Evolutionary conservation across 352 stramenopile species (phyloP).

Genomic region (Phytophthora lateralis): DNA sequence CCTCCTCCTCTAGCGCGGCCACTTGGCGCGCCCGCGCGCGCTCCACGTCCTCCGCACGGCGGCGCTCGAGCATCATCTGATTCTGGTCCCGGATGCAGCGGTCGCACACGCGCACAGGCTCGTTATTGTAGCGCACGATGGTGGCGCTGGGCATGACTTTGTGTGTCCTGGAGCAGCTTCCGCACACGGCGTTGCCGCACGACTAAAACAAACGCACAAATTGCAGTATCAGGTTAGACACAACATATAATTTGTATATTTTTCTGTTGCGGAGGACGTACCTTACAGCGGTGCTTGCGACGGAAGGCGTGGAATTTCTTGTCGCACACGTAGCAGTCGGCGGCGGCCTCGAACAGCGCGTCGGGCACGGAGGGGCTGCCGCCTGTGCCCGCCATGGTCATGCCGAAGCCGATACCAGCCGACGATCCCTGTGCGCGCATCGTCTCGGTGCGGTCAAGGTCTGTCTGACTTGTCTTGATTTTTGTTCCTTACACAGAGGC

Average conservation of each 20-base stretch:
- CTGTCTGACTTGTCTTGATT: conserved; percentile 15
- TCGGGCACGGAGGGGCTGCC: conserved; percentile 38
- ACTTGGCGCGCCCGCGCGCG: conserved; percentile 73
- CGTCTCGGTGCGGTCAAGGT: conserved; percentile 2
- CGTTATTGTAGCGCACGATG: conserved; percentile 78
- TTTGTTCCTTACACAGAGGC: conserved; percentile 15
- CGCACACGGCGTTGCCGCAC: conserved; percentile 82
- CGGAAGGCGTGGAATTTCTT: conserved; percentile 90
- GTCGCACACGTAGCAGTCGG: conserved; percentile 79
- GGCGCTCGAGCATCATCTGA: conserved; percentile 72
- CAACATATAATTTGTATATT: not conserved
- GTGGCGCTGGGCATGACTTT: conserved; percentile 73
- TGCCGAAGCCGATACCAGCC: conserved; percentile 28
- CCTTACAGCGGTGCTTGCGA: conserved; percentile 81
- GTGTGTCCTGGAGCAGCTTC: conserved; percentile 73
- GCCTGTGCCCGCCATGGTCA: conserved; percentile 19
- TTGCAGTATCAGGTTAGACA: no score
- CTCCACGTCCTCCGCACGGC: conserved; percentile 72
- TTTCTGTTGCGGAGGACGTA: conserved; percentile 21
- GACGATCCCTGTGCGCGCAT: conserved; percentile 34
- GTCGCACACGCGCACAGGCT: conserved; percentile 84
- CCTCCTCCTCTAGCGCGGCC: conserved; percentile 67
- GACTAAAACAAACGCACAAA: conserved; percentile 38
- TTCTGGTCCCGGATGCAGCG: conserved; percentile 78
- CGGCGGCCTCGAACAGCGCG: conserved; percentile 56